Percentiles rank a stretch among this genome's conserved stretches.
These are phyloP conservation scores for Sarocladium brachiariae DNA, from an alignment of 2,329 filamentous ascomycete species.

Conservation along the genomic window DNA sequence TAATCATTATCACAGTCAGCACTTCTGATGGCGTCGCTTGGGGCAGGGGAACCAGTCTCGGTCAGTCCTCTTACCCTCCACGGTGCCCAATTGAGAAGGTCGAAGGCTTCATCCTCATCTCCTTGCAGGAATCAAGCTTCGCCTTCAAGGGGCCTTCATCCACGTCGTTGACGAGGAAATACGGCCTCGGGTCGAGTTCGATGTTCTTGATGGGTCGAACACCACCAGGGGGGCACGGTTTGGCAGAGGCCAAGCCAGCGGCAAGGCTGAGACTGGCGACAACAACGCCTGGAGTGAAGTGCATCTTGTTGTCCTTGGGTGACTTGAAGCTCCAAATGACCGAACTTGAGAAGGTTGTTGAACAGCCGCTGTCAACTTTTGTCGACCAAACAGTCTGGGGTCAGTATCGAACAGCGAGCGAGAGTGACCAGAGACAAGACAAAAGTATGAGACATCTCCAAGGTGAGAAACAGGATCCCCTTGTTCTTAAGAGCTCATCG, in stretches of 20 bases:
- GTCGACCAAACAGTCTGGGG: too few species aligned
- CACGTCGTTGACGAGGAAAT: slow-evolving; percentile 59
- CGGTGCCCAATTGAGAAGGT: slow-evolving; percentile 57
- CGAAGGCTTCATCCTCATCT: slow-evolving; percentile 43
- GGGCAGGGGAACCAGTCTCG: neutral
- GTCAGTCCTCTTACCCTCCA: slow-evolving; percentile 29
- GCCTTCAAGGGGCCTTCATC: slow-evolving; percentile 51
- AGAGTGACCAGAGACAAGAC: neutral
- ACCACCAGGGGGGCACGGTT: slow-evolving; percentile 17
- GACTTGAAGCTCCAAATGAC: neutral
- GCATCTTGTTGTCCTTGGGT: slow-evolving; percentile 20
- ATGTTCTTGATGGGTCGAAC: slow-evolving; percentile 38
- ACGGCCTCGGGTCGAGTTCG: slow-evolving; percentile 56
- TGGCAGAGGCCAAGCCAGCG: slow-evolving; percentile 20
- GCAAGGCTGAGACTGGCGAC: slow-evolving; percentile 24
- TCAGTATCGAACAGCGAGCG: too few species aligned
- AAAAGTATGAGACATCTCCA: neutral
- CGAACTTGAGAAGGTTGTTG: too few species aligned
- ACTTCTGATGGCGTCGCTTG: too few species aligned
- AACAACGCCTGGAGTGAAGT: slow-evolving; percentile 21
- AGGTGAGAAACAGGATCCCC: neutral
- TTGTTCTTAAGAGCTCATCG: neutral
- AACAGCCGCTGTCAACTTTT: neutral
- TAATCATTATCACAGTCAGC: neutral
- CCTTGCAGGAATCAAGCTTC: slow-evolving; percentile 51